phyloP scores from a whole-genome alignment of 2,329 filamentous ascomycete genomes.

The Cadophora malorum region DNA sequence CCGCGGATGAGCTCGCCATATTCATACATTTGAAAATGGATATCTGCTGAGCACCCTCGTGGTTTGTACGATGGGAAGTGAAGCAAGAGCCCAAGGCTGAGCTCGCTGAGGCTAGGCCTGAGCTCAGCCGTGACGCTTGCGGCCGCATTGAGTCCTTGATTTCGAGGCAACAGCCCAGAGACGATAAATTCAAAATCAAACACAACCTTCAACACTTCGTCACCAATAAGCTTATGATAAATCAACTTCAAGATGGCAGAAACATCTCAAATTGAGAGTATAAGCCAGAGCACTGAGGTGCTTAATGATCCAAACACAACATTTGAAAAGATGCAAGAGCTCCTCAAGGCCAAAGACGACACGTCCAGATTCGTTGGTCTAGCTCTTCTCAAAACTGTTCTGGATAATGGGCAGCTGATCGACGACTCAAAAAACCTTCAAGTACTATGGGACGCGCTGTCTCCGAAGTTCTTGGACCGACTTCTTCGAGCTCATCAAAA shows the following conservation, averaged over 20 bases:
- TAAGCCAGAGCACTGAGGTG: neutral
- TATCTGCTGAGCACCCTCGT: constrained; percentile 25
- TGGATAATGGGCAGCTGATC: constrained; percentile 64
- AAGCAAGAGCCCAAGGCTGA: constrained; percentile 11
- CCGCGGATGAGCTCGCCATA: constrained; percentile 45
- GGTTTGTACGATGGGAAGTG: constrained; percentile 4
- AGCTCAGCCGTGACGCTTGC: constrained; percentile 6
- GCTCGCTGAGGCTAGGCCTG: neutral
- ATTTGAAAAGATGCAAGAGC: constrained; percentile 58
- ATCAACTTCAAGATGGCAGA: constrained; percentile 21
- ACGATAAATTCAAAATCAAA: too few species aligned
- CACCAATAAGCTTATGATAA: too few species aligned
- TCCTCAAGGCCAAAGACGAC: constrained; percentile 67
- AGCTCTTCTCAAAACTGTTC: constrained; percentile 67
- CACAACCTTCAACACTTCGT: too few species aligned
- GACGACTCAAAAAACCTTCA: constrained; percentile 54
- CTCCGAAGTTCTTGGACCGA: constrained; percentile 68
- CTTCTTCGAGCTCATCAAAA: constrained; percentile 61
- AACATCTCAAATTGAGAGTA: neutral
- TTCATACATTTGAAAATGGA: constrained; percentile 35
- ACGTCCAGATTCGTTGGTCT: constrained; percentile 73
- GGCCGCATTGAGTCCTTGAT: neutral
- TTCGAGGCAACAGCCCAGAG: neutral
- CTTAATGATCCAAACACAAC: constrained; percentile 34
- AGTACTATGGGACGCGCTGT: constrained; percentile 65